Base-by-base conservation (phyloP, 805 yeast genomes). In the Candida quercuum region DNA sequence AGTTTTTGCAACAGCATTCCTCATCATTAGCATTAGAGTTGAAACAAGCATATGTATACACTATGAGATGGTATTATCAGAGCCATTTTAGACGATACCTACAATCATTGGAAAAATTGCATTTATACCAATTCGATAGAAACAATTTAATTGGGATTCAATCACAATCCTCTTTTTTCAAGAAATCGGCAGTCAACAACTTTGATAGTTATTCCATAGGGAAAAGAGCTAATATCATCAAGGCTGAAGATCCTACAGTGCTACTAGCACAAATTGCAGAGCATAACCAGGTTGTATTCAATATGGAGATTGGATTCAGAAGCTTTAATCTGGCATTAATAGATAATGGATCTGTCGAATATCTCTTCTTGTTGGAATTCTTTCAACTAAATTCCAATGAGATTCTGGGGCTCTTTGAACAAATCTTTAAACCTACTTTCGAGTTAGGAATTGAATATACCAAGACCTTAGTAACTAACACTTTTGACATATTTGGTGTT, bases 11-110 rank as follows among this genome's bases (percentile, higher is more conserved):
- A 4, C 51, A 60, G 5, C 73, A 76, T 35, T 74, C 83, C 40
- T 68, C 72, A 8, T 69, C 76, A 6, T 61, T 93, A 38, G 91
- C 95, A 0, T 56, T 64, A 13, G 93, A 86, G 52, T 68, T 93
- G 28, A 71, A 78, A 38, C 73, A 74, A 49, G 98, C 97, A 0
- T 93, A 93, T 57, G 64, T 80, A 15, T 79, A 78, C 51, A 91
- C 98, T 3, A 89, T 93, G 86, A 69, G 75, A 51, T 93, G 99
- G 99, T 93, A 91, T 63, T 93, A 93, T 57, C 69, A 72, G 40
- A 73, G 82, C 39, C 75, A 84, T 48, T 91, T 89, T 53, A 78
- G 81, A 14, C 76, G 88, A 45, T 89, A 88, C 60, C 59, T 81
- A 27, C 75, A 80, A 43, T 78, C 94, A 1, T 60, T 89, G 35